phyloP scores from a whole-genome alignment of 106 monocot genomes.

The Phalaenopsis equestris region DNA sequence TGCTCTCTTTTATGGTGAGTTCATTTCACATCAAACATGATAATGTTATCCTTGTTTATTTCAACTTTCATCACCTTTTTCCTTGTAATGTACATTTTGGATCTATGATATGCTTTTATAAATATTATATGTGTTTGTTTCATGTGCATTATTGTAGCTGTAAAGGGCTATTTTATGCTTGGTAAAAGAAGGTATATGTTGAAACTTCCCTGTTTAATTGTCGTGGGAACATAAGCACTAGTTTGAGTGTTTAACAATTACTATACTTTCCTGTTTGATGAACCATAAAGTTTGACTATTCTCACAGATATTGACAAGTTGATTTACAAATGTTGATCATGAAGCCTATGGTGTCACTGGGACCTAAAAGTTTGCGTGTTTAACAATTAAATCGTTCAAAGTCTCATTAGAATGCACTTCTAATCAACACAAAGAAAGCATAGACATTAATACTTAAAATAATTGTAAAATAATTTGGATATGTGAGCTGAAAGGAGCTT shows the following conservation, averaged over 20 bases:
- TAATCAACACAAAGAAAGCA: neutral
- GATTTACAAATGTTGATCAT: neutral
- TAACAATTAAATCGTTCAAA: neutral
- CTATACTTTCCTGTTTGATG: neutral
- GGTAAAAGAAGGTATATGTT: neutral
- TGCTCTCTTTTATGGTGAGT: constrained; percentile 96
- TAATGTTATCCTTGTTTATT: neutral
- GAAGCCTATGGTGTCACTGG: neutral
- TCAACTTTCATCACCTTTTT: neutral
- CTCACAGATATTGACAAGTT: neutral
- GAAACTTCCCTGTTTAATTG: neutral
- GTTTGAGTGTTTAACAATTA: neutral
- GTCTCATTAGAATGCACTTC: neutral
- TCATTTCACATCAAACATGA: neutral
- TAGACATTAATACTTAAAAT: neutral
- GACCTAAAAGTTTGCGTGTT: neutral
- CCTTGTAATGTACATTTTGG: neutral
- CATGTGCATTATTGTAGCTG: no score
- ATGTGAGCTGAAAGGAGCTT: neutral
- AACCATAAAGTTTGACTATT: neutral
- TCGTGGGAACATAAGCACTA: neutral
- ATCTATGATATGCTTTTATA: neutral
- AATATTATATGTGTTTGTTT: neutral
- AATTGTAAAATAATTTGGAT: neutral
- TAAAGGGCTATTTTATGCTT: neutral